These are phyloP conservation scores for Przewalskia tangutica DNA, from an alignment of 257 asterid species.

Conservation along the genomic window DNA sequence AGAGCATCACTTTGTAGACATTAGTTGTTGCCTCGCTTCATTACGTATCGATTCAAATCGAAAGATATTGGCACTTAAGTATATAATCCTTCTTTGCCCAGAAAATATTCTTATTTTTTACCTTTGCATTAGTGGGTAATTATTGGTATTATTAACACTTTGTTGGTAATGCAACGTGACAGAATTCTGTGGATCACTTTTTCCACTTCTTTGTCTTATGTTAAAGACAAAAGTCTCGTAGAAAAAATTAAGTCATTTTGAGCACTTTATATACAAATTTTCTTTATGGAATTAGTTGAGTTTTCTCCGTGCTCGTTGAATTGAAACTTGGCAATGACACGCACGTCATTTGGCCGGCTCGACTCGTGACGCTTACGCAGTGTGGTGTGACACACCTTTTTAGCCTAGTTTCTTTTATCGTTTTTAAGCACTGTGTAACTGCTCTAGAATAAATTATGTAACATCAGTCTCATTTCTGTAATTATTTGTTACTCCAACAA, in stretches of 20 bases:
- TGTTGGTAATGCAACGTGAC: not conserved
- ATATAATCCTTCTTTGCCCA: not conserved
- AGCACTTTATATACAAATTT: not conserved
- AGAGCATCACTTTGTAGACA: not conserved
- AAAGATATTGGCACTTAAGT: not conserved
- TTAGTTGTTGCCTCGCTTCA: not conserved
- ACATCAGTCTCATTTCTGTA: not conserved
- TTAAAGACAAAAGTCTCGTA: not conserved
- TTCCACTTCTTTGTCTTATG: not conserved
- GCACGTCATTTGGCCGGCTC: not conserved
- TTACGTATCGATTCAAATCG: not conserved
- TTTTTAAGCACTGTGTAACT: not conserved
- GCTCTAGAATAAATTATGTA: not conserved
- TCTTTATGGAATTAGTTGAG: not conserved
- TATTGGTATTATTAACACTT: not conserved
- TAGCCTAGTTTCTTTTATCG: not conserved
- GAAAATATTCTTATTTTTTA: not conserved
- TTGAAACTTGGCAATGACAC: not conserved
- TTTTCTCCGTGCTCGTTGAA: not conserved
- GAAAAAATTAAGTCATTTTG: not conserved
- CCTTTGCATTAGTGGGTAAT: not conserved
- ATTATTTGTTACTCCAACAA: too few species aligned
- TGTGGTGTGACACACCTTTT: not conserved
- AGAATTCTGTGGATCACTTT: not conserved
- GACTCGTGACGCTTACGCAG: not conserved